Percentiles rank a stretch among this genome's conserved stretches.
Evolutionary conservation across 2,329 filamentous ascomycete species (phyloP).

Genomic region (Fusarium siculi): DNA sequence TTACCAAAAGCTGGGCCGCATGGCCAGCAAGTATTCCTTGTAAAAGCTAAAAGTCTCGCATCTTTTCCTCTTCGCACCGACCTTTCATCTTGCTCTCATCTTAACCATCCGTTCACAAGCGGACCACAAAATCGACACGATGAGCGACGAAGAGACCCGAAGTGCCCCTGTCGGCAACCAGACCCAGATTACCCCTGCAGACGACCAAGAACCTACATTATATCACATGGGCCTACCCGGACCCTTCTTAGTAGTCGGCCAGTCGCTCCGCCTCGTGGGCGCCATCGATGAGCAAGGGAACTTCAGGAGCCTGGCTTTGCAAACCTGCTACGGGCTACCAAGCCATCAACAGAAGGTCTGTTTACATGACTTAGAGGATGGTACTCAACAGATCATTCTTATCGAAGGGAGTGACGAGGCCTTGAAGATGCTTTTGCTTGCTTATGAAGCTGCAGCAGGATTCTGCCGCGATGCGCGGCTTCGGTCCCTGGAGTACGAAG

Average conservation of each 20-base stretch:
- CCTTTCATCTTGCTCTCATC: background rate
- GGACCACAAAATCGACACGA: fast-evolving
- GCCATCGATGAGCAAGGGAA: background rate
- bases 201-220: background rate
- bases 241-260: background rate
- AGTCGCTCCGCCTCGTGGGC: background rate
- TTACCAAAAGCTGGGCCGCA: no score
- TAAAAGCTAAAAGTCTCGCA: fast-evolving
- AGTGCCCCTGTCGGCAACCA: fast-evolving
- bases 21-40: background rate
- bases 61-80: background rate
- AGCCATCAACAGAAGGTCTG: background rate
- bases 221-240: background rate
- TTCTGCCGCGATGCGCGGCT: background rate
- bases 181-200: fast-evolving
- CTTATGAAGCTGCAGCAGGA: background rate
- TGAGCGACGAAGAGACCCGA: background rate
- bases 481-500: background rate
- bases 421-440: background rate
- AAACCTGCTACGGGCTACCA: background rate
- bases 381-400: background rate
- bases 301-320: background rate
- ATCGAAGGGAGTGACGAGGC: background rate
- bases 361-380: background rate
- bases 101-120: fast-evolving